A percentile compares a stretch with the other conserved stretches of the same genome.
phyloP scores from a whole-genome alignment of 495 filamentous ascomycete genomes.

The Symbiotaphrina buchneri region DNA sequence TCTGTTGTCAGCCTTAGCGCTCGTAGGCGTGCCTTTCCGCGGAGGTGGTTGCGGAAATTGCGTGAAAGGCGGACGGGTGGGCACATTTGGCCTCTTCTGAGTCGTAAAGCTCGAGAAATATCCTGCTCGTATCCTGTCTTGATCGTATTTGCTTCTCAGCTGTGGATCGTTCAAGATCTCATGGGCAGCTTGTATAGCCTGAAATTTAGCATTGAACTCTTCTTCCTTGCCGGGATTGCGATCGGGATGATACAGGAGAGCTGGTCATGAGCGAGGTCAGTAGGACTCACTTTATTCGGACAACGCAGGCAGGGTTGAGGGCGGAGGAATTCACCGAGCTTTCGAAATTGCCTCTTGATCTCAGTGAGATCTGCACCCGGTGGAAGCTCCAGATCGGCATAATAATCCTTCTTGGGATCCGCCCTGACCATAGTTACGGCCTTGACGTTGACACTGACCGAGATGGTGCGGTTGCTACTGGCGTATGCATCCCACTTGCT shows the following conservation, averaged over 20 bases:
- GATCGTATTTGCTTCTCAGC: constrained; percentile 53
- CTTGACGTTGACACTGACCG: too few relatives aligned
- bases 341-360: constrained; percentile 70
- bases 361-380: constrained; percentile 40
- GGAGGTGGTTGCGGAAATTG: constrained; percentile 12
- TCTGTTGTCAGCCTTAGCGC: constrained; percentile 10
- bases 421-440: constrained; percentile 46
- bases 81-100: constrained; percentile 8
- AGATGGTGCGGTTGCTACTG: too few relatives aligned
- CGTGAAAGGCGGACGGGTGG: constrained; percentile 7
- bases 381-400: constrained; percentile 54
- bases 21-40: constrained; percentile 9
- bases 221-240: constrained; percentile 64
- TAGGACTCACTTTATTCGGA: constrained; percentile 2
- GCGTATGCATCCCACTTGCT: too few relatives aligned
- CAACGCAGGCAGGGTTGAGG: constrained; percentile 1
- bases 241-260: constrained; percentile 73
- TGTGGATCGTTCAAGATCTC: constrained; percentile 55
- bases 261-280: constrained; percentile 16
- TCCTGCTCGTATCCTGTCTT: constrained; percentile 28
- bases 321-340: constrained; percentile 34
- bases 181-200: constrained; percentile 65
- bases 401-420: constrained; percentile 60
- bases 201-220: constrained; percentile 60
- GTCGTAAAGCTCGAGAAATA: constrained; percentile 7